A percentile compares a stretch with the other conserved stretches of the same genome.
Conservation (phyloP, 306 rosid genomes). For the Glycine latifolia region DNA sequence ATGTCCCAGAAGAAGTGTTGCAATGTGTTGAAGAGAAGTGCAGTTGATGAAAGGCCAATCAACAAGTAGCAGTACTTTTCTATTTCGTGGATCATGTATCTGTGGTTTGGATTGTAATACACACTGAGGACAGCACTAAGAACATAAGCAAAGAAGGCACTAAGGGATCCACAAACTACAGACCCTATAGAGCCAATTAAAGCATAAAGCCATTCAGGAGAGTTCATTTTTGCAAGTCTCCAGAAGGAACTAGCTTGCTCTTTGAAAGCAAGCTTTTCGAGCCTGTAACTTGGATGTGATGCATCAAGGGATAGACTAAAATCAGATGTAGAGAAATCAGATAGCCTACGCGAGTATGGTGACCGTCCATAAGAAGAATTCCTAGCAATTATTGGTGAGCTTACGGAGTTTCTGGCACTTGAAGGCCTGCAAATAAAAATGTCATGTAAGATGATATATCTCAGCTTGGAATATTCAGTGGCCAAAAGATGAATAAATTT, state of each 20-base stretch:
- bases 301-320: slow-evolving; percentile 89
- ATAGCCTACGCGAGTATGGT: slow-evolving; percentile 95
- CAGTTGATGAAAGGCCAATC: slow-evolving; percentile 97
- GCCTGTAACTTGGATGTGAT: slow-evolving; percentile 80
- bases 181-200: slow-evolving; percentile 90
- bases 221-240: slow-evolving; percentile 99
- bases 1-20: slow-evolving; percentile 99
- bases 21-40: slow-evolving; percentile 89
- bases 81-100: slow-evolving; percentile 77
- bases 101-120: slow-evolving; percentile 83
- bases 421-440: slow-evolving; percentile 79
- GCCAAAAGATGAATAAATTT: slow-evolving; percentile 26
- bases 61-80: slow-evolving; percentile 90
- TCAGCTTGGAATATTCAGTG: slow-evolving; percentile 1
- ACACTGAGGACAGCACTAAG: slow-evolving; percentile 97
- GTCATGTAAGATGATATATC: slow-evolving; percentile 1
- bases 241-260: slow-evolving; percentile 98
- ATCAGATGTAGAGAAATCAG: slow-evolving; percentile 97
- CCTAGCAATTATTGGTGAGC: slow-evolving; percentile 96
- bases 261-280: slow-evolving; percentile 88
- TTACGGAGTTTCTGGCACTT: slow-evolving; percentile 98
- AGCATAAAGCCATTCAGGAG: slow-evolving; percentile 97
- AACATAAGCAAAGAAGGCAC: slow-evolving; percentile 98
- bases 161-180: slow-evolving; percentile 90
- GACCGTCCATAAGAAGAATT: slow-evolving; percentile 98